phyloP scores from a whole-genome alignment of 2,329 filamentous ascomycete genomes.

The Talaromyces sp. region DNA sequence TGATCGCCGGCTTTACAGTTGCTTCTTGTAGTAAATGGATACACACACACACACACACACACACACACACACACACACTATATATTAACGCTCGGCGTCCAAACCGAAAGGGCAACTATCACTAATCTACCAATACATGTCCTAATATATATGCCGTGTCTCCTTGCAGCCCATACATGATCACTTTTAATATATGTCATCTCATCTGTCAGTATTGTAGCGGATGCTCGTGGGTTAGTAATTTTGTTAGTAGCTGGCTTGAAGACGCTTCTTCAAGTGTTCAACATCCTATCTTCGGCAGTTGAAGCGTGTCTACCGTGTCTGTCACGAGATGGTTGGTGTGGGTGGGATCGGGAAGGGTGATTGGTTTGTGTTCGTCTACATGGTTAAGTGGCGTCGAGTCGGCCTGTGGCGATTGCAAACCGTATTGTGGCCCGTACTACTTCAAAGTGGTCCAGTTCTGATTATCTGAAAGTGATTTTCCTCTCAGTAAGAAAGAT shows the following conservation, averaged over 20 bases:
- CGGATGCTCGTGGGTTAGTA: constrained; percentile 30
- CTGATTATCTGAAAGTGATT: background rate
- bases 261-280: constrained; percentile 38
- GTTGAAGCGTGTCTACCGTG: constrained; percentile 35
- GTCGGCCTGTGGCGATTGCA: background rate
- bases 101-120: too few species aligned
- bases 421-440: background rate
- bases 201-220: constrained; percentile 19
- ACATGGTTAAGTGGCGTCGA: background rate
- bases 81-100: too few species aligned
- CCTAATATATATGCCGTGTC: too few species aligned
- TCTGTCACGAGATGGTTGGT: constrained; percentile 5
- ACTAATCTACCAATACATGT: background rate
- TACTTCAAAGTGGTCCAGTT: background rate
- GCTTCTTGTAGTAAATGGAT: too few species aligned
- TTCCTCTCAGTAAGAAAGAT: background rate
- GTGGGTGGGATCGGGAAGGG: background rate
- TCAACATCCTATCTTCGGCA: constrained; percentile 37
- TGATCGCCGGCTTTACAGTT: too few species aligned
- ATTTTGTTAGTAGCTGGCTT: constrained; percentile 28
- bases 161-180: too few species aligned
- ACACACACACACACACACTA: background rate
- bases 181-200: too few species aligned
- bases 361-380: background rate
- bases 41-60: too few species aligned